A percentile compares a stretch with the other conserved stretches of the same genome.
Conservation (phyloP, 2,329 filamentous ascomycete genomes). For the Xylariaceae sp. region DNA sequence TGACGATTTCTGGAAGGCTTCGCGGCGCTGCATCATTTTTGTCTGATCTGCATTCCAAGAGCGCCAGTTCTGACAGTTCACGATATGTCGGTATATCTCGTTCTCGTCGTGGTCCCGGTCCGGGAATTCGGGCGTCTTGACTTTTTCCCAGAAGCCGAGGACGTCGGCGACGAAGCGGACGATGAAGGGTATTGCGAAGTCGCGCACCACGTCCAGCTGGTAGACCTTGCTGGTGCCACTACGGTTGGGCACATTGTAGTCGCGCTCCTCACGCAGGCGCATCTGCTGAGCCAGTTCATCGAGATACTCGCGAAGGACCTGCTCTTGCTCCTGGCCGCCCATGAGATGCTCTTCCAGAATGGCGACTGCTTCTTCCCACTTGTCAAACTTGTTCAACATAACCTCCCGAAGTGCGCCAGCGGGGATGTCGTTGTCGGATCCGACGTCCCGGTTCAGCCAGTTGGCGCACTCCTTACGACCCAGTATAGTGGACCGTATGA, state of each 20-base stretch:
- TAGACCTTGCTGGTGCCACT: too few relatives aligned
- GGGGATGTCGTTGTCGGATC: too few relatives aligned
- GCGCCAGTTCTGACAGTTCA: background rate
- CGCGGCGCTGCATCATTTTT: background rate
- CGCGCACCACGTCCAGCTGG: background rate
- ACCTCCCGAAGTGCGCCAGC: too few relatives aligned
- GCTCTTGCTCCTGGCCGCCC: too few relatives aligned
- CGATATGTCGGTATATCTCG: background rate
- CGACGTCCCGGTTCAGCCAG: too few relatives aligned
- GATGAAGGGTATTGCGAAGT: background rate
- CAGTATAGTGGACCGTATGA: too few relatives aligned
- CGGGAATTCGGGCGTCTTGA: background rate
- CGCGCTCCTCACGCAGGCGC: background rate
- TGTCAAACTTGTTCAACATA: too few relatives aligned
- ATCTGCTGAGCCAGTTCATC: background rate
- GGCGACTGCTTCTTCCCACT: too few relatives aligned
- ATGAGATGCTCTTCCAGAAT: too few relatives aligned
- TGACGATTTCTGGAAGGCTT: background rate
- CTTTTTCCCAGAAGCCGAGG: background rate
- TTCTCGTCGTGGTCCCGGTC: background rate
- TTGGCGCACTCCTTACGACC: too few relatives aligned
- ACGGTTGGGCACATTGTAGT: too few relatives aligned
- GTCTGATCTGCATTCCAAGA: background rate
- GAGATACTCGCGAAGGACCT: too few relatives aligned
- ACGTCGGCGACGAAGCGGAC: background rate